Conservation (phyloP, 148 eudicot genomes). For the Pouteria glomerata region DNA sequence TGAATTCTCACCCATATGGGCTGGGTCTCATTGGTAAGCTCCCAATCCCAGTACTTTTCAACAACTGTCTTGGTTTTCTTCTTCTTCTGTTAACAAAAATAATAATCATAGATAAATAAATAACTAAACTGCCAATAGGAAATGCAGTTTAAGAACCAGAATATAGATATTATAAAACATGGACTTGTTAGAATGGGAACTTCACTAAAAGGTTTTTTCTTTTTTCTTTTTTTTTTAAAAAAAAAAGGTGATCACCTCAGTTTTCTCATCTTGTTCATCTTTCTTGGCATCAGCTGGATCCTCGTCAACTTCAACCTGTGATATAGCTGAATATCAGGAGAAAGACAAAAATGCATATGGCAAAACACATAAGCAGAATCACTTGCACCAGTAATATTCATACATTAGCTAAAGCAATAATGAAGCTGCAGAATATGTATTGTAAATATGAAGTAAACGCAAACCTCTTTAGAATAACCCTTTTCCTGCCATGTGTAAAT, state of each 20-base stretch:
- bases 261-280: conserved; percentile 48
- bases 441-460: not conserved
- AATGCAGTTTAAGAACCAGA: not conserved
- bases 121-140: not conserved
- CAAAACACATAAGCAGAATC: not conserved
- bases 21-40: conserved; percentile 87
- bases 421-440: not conserved
- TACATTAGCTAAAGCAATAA: not conserved
- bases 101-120: not conserved
- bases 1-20: conserved; percentile 84
- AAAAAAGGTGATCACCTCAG: conserved; percentile 37
- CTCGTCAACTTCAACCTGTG: conserved; percentile 92
- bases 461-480: conserved; percentile 88
- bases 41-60: conserved; percentile 98
- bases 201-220: no score
- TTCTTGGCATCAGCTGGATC: conserved; percentile 69
- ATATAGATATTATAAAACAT: not conserved
- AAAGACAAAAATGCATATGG: not conserved
- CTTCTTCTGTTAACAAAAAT: conserved; percentile 52
- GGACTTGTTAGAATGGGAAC: not conserved
- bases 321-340: not conserved
- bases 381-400: not conserved
- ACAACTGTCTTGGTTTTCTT: conserved; percentile 95
- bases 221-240: no score
- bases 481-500: conserved; percentile 98